These are phyloP conservation scores for Diaporthe capsici DNA, from an alignment of 2,329 filamentous ascomycete genomes.

Conservation along the genomic window DNA sequence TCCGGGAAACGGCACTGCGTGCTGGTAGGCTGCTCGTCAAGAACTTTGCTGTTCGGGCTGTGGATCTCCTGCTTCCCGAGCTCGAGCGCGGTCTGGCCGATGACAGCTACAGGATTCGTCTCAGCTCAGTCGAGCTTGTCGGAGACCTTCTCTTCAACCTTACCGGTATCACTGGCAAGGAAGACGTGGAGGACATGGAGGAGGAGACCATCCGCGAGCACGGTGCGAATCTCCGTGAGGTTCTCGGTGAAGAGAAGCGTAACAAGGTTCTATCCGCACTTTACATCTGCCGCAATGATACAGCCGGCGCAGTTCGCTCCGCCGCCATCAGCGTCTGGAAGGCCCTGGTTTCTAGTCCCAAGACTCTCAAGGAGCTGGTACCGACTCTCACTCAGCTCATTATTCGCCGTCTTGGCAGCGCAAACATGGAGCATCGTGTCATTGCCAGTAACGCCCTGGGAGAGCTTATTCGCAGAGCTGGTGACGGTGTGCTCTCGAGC, in stretches of 20 bases:
- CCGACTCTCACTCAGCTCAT: conserved; percentile 95
- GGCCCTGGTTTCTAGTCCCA: conserved; percentile 91
- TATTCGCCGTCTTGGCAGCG: conserved; percentile 92
- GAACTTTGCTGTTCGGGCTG: conserved; percentile 95
- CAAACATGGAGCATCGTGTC: conserved; percentile 98
- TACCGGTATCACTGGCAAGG: conserved; percentile 88
- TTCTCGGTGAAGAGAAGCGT: conserved; percentile 94
- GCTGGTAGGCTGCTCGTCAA: conserved; percentile 96
- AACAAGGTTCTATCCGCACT: conserved; percentile 98
- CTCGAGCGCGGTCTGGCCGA: conserved; percentile 97
- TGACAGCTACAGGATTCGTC: conserved; percentile 96
- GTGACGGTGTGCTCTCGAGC: conserved; percentile 90
- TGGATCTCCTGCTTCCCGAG: conserved; percentile 93
- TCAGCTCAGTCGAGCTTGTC: conserved; percentile 97
- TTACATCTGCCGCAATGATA: conserved; percentile 98
- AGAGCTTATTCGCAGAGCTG: conserved; percentile 96
- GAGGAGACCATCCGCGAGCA: conserved; percentile 84
- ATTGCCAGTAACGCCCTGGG: conserved; percentile 98
- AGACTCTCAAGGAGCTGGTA: conserved; percentile 93
- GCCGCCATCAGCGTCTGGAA: conserved; percentile 97
- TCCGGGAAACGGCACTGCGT: conserved; percentile 94
- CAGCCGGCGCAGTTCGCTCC: conserved; percentile 88
- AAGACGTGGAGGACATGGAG: conserved; percentile 84
- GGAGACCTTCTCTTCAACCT: conserved; percentile 98
- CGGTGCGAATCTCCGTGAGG: conserved; percentile 91